Percentiles rank a stretch among this genome's conserved stretches.
These are phyloP conservation scores for Solanum stenotomum DNA, from an alignment of 257 asterid genomes.

Conservation along the genomic window DNA sequence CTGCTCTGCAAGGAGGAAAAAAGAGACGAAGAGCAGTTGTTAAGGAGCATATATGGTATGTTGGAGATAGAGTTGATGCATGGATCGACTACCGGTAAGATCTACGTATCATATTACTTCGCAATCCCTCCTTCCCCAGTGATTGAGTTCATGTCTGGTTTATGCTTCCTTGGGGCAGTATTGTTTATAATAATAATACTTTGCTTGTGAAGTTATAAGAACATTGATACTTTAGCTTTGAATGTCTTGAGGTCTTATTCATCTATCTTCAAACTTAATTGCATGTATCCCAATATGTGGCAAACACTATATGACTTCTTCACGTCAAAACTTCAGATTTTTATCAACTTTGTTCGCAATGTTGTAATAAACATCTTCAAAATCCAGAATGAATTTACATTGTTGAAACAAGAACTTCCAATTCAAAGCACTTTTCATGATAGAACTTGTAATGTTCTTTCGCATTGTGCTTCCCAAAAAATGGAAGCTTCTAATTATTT, in stretches of 20 bases:
- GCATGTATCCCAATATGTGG: neutral
- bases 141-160: neutral
- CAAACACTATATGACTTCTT: neutral
- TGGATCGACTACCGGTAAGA: conserved; percentile 65
- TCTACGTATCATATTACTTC: neutral
- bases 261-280: neutral
- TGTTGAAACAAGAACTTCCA: neutral
- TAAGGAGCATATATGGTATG: conserved; percentile 68
- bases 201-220: neutral
- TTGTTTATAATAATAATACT: neutral
- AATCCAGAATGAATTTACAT: neutral
- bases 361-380: neutral
- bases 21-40: conserved; percentile 81
- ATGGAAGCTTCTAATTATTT: neutral
- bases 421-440: neutral
- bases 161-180: too few relatives aligned
- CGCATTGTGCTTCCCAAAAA: neutral
- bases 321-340: neutral
- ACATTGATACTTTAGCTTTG: neutral
- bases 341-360: neutral
- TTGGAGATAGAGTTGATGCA: conserved; percentile 88
- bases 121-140: neutral
- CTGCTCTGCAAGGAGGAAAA: conserved; percentile 49
- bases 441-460: neutral
- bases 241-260: neutral